These are phyloP conservation scores for Kwoniella heveanensis DNA, from an alignment of 768 basidiomycete genomes.

Conservation along the genomic window DNA sequence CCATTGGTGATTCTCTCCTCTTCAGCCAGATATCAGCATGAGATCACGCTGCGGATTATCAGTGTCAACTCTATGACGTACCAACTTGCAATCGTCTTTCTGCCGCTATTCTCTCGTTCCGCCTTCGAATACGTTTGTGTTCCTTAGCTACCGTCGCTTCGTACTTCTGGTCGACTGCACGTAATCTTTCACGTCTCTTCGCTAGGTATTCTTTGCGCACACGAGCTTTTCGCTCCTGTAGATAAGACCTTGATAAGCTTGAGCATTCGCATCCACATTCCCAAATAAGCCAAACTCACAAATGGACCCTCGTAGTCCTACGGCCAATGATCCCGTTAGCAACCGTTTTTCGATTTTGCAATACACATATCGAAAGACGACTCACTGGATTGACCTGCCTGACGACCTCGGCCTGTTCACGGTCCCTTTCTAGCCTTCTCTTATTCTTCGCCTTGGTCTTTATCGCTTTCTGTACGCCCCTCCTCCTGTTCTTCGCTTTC, in stretches of 20 bases:
- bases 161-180: background rate
- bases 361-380: too few species aligned
- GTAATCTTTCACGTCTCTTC: background rate
- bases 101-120: background rate
- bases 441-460: background rate
- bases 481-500: background rate
- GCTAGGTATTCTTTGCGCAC: background rate
- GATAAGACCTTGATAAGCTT: background rate
- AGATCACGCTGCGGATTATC: background rate
- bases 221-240: background rate
- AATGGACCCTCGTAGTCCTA: background rate
- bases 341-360: too few species aligned
- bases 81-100: background rate
- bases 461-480: background rate
- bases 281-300: background rate
- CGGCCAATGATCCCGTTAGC: background rate
- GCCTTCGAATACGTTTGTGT: background rate
- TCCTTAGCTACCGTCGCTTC: background rate
- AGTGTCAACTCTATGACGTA: background rate
- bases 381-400: background rate
- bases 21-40: background rate
- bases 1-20: background rate
- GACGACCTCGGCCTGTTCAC: background rate
- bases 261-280: too few species aligned
- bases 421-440: background rate